Base-by-base conservation (phyloP, 2,329 filamentous ascomycete species). In the Phaeosphaeriaceae sp. region DNA sequence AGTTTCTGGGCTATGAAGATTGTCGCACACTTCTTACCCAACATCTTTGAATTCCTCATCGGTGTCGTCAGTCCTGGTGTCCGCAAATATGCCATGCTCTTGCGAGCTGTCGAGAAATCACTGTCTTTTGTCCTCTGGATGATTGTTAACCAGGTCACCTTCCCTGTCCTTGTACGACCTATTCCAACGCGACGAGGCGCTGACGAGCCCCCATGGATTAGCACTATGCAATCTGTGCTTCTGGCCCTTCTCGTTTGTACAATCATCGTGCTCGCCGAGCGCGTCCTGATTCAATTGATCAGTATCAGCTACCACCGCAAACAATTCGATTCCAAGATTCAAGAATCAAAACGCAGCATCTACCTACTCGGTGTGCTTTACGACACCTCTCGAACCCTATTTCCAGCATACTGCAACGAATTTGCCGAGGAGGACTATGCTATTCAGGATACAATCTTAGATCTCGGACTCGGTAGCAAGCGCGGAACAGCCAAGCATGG, bases 391-490 rank as follows among this genome's bases (percentile, higher is more conserved):
- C 84, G 92, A 44, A 82, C 86, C 4, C 80, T 97, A 42, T 99
- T 97, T 67, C 94, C 94, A 20, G 88, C 92, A 75, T 96, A 96
- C 76, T 96, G 92, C 75, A 81, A 80, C 18, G 93, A 97, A 64
- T 97, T 99, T 64, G 81, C 83, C 15, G 90, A 97, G 18, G 94
- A 97, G 70, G 94, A 99, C 73, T 89, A 92, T 68, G 81, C 91
- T 64, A 97, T 99, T 70, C 90, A 89, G 67, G 92, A 96, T 66
- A 84, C 75, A 17, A 61, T 65, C 15, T 60, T 81, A 35, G 73
- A 92, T 64, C 77, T 90, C 37, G 81, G 85, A 57, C 78, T 90
- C 15, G 77, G 81, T 13, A 82, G 81, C 52, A 84, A 83, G 50
- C 81, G 78, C 61, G 80, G 76, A 34, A 74, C 64, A 6, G 42